phyloP scores from a whole-genome alignment of 768 basidiomycete species.

The Trametes cubensis region DNA sequence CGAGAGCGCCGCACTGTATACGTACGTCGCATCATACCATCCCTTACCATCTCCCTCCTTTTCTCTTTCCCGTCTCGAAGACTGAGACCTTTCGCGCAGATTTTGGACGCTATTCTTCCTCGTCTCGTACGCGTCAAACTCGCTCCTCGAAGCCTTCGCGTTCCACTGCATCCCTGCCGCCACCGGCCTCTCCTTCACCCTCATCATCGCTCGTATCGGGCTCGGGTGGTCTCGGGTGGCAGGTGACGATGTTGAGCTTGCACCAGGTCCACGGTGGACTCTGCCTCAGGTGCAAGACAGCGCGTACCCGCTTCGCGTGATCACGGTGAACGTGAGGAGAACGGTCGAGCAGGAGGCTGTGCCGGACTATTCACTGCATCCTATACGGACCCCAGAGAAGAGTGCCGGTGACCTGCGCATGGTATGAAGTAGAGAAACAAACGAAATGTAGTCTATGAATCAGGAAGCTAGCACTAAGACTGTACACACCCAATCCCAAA shows the following conservation, averaged over 20 bases:
- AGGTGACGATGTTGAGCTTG: not conserved
- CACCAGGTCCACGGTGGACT: not conserved
- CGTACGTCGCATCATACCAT: not conserved
- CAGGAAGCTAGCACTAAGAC: too few species aligned
- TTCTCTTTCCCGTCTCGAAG: too few species aligned
- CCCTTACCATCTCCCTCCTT: too few species aligned
- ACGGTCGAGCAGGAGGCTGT: slow-evolving; percentile 11
- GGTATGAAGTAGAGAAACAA: not conserved
- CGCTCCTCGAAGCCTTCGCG: slow-evolving; percentile 16
- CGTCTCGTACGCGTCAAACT: slow-evolving; percentile 10
- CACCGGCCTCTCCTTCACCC: slow-evolving; percentile 21
- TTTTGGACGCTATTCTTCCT: slow-evolving; percentile 17
- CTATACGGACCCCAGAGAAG: not conserved
- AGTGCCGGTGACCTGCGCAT: not conserved
- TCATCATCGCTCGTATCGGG: slow-evolving; percentile 22
- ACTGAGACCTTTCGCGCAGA: not conserved
- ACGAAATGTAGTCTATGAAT: not conserved
- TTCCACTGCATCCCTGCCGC: slow-evolving; percentile 21
- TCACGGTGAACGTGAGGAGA: slow-evolving; percentile 8
- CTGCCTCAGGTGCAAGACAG: not conserved
- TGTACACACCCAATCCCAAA: too few species aligned
- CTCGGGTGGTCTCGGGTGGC: slow-evolving; percentile 14
- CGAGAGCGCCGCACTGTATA: slow-evolving; percentile 20
- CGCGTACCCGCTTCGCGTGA: slow-evolving; percentile 1
- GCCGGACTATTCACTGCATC: slow-evolving; percentile 12